Base-by-base conservation (phyloP, 768 basidiomycete species). In the Lentinula lateritia region DNA sequence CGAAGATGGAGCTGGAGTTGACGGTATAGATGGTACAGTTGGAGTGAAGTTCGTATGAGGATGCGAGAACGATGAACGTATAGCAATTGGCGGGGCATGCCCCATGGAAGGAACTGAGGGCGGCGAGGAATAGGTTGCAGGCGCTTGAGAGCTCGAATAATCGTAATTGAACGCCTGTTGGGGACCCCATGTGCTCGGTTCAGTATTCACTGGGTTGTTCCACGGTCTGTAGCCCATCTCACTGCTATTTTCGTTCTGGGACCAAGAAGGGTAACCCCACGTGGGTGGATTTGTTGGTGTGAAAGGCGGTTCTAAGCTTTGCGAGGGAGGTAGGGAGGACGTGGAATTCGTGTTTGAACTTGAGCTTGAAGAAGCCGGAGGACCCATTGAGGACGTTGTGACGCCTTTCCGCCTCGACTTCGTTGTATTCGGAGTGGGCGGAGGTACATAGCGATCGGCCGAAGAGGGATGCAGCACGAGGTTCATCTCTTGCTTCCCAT, bases 381-480 rank as follows among this genome's bases (percentile, higher is more conserved):
- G 52, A 41, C 45, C 39, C 59, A 58, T 62, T 7, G 61, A 46
- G 10, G 56, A 42, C 9, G 55, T 56, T 10, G 55, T 61, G 42
- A 64, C 23, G n/a, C 64, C 52, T 43, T 74, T 74, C 28, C 65
- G 70, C 56, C 69, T 72, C 16, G 61, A 63, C 64, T 72, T 74
- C 12, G 67, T 32, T 6, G 67, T 10, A 28, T 6, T 34, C 18
- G 56, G 23, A 23, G 55, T 42, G 32, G 56, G 15, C 16, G 79
- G 69, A 1, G 89, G 81, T n/a, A 84, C 79, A 72, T 87, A 89
- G 56, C 90, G 84, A 69, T 92, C 90, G 38, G 84, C 77, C 4
- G 92, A 86, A 0, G 89, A 89, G 0, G 94, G 92, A 69, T 94
- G 93, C 20, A 92, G 78, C 46, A 97, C 92, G 15, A 96, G 84